Base-by-base conservation (phyloP, 2,329 filamentous ascomycete genomes). In the Aureobasidium zeae region DNA sequence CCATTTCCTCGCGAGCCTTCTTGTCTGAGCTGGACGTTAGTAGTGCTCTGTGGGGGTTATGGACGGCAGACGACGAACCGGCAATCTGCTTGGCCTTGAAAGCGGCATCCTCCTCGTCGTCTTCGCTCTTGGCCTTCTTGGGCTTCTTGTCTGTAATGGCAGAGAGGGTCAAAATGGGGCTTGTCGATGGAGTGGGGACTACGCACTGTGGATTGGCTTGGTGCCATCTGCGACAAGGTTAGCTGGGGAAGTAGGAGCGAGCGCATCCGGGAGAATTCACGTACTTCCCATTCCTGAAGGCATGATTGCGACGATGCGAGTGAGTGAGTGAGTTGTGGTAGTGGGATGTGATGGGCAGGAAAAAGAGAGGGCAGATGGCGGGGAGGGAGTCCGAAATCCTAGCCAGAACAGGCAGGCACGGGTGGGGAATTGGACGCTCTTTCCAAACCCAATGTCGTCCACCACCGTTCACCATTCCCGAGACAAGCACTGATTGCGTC, bases 31-130 rank as follows among this genome's bases (percentile, higher is more conserved):
- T 11, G 17, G 33, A 53, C 19, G 50, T 38, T 33, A 48, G 28
- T 34, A 12, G 32, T 22, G 21, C 31, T 8, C 15, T 30, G 24
- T 26, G 11, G 10, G 16, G 9, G 26, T 15, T 20, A 19, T 21
- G 11, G 24, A 13, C 25, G 28, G n/a, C 11, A 3, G 30, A 12
- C 12, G 15, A 42, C 80, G 55, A 72, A 94, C 88, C 86, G 47
- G 84, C 85, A 56, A 72, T 78, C 71, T 87, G 82, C 79, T 87
- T 94, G 64, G 83, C 78, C 59, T 79, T 81, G 74, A 74, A 87
- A 5, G 86, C 86, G 61, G 81, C 66, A 52, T 94, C 87, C 32
- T 94, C 86, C 0, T 94, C 87, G 61, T 94, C 88, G 2, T 94
- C 87, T 66, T 81, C 83, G 61, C 74, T 72, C 43, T 76, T 73